phyloP scores from a whole-genome alignment of 2,329 filamentous ascomycete genomes.

The Fusarium cyanostomum region DNA sequence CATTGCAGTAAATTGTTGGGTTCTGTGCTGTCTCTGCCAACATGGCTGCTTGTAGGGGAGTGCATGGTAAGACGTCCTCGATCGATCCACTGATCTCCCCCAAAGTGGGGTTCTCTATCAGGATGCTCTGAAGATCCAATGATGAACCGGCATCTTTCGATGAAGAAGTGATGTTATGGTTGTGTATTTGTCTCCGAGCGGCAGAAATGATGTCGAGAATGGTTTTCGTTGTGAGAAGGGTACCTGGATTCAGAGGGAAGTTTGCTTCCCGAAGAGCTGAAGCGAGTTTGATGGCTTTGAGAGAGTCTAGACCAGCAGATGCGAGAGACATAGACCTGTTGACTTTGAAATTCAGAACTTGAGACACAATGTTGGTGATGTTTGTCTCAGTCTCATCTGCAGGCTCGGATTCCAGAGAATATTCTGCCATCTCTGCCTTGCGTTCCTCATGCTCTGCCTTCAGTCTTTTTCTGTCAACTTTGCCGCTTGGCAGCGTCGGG shows the following conservation, averaged over 20 bases:
- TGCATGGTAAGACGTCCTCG: slow-evolving; percentile 68
- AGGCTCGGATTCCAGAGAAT: slow-evolving; percentile 18
- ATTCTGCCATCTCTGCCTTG: slow-evolving; percentile 19
- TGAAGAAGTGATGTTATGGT: background rate
- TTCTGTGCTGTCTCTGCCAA: slow-evolving; percentile 74
- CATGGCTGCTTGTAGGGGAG: slow-evolving; percentile 81
- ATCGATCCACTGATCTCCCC: slow-evolving; percentile 40
- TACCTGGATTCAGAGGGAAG: slow-evolving; percentile 64
- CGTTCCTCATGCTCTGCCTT: slow-evolving; percentile 57
- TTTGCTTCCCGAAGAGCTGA: slow-evolving; percentile 69
- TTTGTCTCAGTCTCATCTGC: slow-evolving; percentile 36
- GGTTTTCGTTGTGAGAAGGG: slow-evolving; percentile 67
- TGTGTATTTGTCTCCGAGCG: slow-evolving; percentile 6
- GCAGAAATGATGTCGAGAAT: slow-evolving; percentile 45
- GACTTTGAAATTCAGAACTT: slow-evolving; percentile 52
- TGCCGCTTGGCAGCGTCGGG: slow-evolving; percentile 83
- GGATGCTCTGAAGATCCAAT: slow-evolving; percentile 28
- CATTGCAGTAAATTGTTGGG: slow-evolving; percentile 77
- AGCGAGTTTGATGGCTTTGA: slow-evolving; percentile 61
- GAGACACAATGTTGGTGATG: slow-evolving; percentile 54
- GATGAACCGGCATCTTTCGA: slow-evolving; percentile 21
- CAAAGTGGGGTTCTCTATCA: slow-evolving; percentile 23
- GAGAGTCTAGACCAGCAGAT: slow-evolving; percentile 71
- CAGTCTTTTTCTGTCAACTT: slow-evolving; percentile 76
- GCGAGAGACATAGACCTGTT: slow-evolving; percentile 55